Evolutionary conservation across 2,329 filamentous ascomycete genomes (phyloP).

Genomic region (Teratosphaeriaceae sp.): DNA sequence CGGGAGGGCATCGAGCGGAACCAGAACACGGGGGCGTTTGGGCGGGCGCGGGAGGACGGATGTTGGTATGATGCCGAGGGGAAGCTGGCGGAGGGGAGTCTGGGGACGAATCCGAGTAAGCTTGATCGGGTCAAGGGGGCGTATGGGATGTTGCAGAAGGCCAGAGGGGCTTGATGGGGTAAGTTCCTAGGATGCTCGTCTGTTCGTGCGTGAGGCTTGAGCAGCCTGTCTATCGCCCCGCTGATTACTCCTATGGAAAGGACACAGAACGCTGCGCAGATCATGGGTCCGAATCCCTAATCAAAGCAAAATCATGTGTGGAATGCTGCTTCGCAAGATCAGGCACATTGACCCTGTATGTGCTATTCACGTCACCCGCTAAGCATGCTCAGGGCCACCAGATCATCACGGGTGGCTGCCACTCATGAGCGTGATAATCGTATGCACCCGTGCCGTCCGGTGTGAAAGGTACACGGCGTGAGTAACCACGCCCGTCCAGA

Average conservation of each 20-base stretch:
- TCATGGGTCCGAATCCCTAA: not conserved
- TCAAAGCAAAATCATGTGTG: no score
- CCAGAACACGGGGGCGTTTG: constrained; percentile 59
- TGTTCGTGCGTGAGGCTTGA: not conserved
- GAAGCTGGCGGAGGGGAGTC: constrained; percentile 35
- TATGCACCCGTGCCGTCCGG: no score
- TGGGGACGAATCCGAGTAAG: constrained; percentile 43
- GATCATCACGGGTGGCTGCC: no score
- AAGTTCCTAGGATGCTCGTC: not conserved
- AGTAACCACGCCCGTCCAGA: no score
- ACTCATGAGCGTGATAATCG: no score
- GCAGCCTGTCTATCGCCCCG: no score
- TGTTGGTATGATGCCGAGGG: constrained; percentile 52
- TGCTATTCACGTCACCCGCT: no score
- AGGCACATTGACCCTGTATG: no score
- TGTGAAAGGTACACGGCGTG: no score
- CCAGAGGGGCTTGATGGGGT: constrained; percentile 23
- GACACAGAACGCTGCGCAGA: not conserved
- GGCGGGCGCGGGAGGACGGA: constrained; percentile 51
- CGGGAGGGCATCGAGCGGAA: constrained; percentile 55
- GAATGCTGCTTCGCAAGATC: no score
- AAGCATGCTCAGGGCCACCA: no score
- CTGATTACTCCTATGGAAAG: no score
- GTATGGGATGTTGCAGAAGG: constrained; percentile 51
- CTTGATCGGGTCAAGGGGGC: constrained; percentile 55